Evolutionary conservation across 2,329 filamentous ascomycete genomes (phyloP).

Genomic region (Microcyclosporella mali): DNA sequence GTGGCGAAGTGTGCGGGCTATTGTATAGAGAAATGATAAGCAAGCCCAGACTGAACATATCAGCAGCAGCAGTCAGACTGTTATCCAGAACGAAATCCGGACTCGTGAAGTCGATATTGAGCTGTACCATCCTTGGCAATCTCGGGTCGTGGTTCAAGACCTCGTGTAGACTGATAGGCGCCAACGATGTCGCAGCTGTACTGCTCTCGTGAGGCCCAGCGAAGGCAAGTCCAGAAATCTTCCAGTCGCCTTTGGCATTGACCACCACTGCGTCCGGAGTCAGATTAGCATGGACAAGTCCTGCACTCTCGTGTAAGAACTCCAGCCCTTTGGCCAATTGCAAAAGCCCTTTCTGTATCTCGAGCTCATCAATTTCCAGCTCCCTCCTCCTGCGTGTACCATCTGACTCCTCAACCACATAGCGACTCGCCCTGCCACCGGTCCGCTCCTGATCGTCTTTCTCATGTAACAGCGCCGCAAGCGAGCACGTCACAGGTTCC

Average conservation of each 20-base stretch:
- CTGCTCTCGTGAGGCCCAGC: conserved; percentile 73
- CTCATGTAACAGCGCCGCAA: conserved; percentile 73
- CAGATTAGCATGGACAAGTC: conserved; percentile 86
- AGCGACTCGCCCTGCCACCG: conserved; percentile 64
- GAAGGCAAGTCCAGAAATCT: conserved; percentile 90
- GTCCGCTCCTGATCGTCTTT: conserved; percentile 80
- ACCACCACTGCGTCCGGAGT: conserved; percentile 90
- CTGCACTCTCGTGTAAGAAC: conserved; percentile 91
- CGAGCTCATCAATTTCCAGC: conserved; percentile 89
- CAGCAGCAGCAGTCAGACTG: conserved; percentile 74
- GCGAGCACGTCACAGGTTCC: conserved; percentile 81
- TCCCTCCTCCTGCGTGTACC: conserved; percentile 66
- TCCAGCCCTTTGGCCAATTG: conserved; percentile 92
- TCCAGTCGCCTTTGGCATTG: conserved; percentile 98
- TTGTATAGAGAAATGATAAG: conserved; percentile 89
- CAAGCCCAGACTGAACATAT: conserved; percentile 90
- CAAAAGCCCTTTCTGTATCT: conserved; percentile 92
- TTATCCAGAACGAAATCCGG: conserved; percentile 92
- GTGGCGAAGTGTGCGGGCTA: conserved; percentile 80
- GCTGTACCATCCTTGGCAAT: conserved; percentile 72
- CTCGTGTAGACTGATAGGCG: conserved; percentile 75
- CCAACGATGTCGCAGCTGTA: conserved; percentile 59
- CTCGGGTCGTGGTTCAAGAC: conserved; percentile 78
- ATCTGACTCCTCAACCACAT: conserved; percentile 72
- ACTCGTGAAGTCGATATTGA: conserved; percentile 88